Evolutionary conservation across 805 yeast genomes (phyloP).

Genomic region (Schwanniomyces yamadae): DNA sequence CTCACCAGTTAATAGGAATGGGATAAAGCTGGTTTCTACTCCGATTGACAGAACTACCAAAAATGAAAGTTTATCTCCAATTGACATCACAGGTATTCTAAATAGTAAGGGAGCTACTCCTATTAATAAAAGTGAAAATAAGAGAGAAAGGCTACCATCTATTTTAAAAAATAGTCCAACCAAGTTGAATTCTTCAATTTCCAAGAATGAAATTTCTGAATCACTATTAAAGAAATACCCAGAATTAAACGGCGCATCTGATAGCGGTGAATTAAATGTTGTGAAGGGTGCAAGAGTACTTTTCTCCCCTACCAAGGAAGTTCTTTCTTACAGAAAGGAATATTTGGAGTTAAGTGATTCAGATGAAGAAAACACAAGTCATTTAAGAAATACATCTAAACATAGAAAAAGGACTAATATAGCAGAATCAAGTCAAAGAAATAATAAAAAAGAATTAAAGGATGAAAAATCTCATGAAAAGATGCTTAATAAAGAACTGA

Average conservation of each 20-base stretch:
- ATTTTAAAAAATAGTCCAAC: constrained; percentile 10
- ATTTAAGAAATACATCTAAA: neutral
- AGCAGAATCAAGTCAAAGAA: neutral
- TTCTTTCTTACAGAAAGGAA: constrained; percentile 15
- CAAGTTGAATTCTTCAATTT: constrained; percentile 3
- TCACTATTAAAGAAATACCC: constrained; percentile 17
- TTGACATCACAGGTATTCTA: constrained; percentile 8
- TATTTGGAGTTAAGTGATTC: constrained; percentile 11
- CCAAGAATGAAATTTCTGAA: constrained; percentile 7
- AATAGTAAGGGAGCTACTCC: constrained; percentile 8
- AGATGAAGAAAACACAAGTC: constrained; percentile 1
- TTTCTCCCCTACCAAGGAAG: constrained; percentile 35
- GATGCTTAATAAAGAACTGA: constrained; percentile 4
- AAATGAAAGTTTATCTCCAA: constrained; percentile 10
- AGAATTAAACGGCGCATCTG: constrained; percentile 16
- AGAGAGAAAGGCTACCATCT: constrained; percentile 5
- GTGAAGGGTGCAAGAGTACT: constrained; percentile 31
- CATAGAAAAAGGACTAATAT: neutral
- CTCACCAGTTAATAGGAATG: constrained; percentile 12
- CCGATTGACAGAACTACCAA: too few species aligned
- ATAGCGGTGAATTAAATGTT: constrained; percentile 27
- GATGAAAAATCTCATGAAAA: constrained; percentile 4
- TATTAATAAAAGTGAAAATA: constrained; percentile 4
- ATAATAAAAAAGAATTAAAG: neutral
- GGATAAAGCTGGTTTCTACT: constrained; percentile 17